Evolutionary conservation across 805 yeast species (phyloP).

Genomic region (Kockiozyma suomiensis): DNA sequence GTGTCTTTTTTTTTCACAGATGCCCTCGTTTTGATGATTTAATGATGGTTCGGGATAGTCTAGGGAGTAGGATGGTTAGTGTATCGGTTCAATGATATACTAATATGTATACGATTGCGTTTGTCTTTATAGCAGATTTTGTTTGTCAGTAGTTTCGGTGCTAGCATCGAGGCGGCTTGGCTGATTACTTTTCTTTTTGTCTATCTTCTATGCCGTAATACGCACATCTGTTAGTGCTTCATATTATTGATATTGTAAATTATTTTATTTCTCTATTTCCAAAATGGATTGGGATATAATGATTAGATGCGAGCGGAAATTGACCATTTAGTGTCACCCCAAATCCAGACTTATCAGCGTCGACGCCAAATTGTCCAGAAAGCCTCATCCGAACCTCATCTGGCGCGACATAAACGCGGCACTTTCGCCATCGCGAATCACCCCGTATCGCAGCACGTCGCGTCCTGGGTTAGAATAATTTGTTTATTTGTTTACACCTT

Average conservation of each 20-base stretch:
- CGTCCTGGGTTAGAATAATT: background rate
- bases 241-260: background rate
- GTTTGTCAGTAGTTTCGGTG: background rate
- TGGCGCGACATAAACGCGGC: slow-evolving; percentile 9
- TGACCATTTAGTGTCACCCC: slow-evolving; percentile 1
- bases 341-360: background rate
- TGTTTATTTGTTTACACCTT: background rate
- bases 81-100: background rate
- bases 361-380: background rate
- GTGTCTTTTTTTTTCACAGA: background rate
- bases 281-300: too few species aligned
- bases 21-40: background rate
- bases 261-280: too few species aligned
- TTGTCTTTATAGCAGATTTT: background rate
- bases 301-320: too few species aligned
- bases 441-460: slow-evolving; percentile 5
- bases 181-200: background rate
- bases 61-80: background rate
- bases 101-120: background rate
- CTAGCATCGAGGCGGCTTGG: background rate
- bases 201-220: background rate
- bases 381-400: background rate
- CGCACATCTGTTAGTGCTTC: too few species aligned
- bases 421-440: slow-evolving; percentile 5
- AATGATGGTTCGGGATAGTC: background rate